phyloP scores from a whole-genome alignment of 192 early-diverging fungal species.

The Gonapodya sp. region DNA sequence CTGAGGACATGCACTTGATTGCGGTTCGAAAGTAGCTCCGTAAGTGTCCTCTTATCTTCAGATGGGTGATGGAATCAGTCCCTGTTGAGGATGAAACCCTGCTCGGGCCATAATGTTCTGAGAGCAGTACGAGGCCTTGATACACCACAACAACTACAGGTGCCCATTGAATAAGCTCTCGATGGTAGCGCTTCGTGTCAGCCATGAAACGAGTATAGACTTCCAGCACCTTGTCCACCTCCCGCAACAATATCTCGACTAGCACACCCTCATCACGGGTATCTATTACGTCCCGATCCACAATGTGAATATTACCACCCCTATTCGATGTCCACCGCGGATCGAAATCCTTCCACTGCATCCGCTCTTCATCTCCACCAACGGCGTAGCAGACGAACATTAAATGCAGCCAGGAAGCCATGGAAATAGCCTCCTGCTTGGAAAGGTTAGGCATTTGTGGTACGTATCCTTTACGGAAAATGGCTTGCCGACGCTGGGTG shows the following conservation, averaged over 20 bases:
- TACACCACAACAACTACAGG: neutral
- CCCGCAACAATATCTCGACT: neutral
- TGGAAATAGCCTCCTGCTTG: neutral
- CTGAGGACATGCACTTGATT: neutral
- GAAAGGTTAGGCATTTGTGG: constrained; percentile 8
- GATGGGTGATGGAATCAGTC: neutral
- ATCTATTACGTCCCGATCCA: neutral
- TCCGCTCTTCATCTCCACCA: neutral
- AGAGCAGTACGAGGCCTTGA: neutral
- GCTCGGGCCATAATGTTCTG: neutral
- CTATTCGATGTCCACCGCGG: neutral
- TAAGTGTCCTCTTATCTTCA: neutral
- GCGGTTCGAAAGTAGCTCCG: neutral
- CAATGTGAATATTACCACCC: neutral
- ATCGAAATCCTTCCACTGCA: neutral
- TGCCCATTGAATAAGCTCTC: neutral
- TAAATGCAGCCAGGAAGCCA: neutral
- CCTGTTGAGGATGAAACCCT: neutral
- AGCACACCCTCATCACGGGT: constrained; percentile 6
- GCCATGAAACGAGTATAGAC: neutral
- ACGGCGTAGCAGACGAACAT: neutral
- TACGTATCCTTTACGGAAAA: neutral
- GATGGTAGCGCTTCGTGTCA: neutral
- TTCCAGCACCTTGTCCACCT: neutral
- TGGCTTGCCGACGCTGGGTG: neutral